Conservation (phyloP, 768 basidiomycete species). For the Holtermannia corniformis region DNA sequence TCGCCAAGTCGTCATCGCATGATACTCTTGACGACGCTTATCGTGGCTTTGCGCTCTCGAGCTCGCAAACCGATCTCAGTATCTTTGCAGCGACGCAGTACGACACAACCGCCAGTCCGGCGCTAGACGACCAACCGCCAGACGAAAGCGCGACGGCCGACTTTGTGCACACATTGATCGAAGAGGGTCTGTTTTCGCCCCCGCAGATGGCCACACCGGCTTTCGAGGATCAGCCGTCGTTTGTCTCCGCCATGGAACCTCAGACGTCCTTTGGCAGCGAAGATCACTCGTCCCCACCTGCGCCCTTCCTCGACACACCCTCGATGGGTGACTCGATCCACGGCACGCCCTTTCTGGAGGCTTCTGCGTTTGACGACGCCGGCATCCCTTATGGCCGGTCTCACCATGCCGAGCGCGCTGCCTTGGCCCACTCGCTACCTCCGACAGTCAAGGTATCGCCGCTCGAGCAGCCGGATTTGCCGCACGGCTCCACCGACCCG, state of each 20-base stretch:
- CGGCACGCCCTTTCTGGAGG: constrained; percentile 18
- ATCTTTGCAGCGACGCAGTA: not conserved
- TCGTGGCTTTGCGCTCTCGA: not conserved
- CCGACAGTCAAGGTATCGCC: constrained; percentile 7
- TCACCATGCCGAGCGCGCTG: constrained; percentile 34
- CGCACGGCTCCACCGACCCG: constrained; percentile 4
- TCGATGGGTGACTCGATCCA: constrained; percentile 26
- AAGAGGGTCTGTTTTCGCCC: constrained; percentile 40
- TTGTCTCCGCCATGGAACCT: constrained; percentile 12
- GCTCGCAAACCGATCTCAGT: not conserved
- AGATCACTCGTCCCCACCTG: not conserved
- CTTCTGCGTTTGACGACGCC: constrained; percentile 8
- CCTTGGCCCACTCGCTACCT: constrained; percentile 22
- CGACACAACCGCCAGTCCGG: too few relatives aligned
- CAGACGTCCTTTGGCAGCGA: constrained; percentile 7
- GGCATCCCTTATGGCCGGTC: constrained; percentile 35
- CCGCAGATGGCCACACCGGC: constrained; percentile 26
- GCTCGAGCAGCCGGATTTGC: constrained; percentile 25
- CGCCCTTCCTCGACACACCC: constrained; percentile 29
- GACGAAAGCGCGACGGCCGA: constrained; percentile 31
- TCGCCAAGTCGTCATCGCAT: not conserved
- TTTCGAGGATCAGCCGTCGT: constrained; percentile 22
- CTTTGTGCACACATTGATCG: constrained; percentile 38
- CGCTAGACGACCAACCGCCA: constrained; percentile 2
- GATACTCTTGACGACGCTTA: constrained; percentile 2